Evolutionary conservation across 352 stramenopile genomes (phyloP).

Genomic region (Plasmopara viticola): DNA sequence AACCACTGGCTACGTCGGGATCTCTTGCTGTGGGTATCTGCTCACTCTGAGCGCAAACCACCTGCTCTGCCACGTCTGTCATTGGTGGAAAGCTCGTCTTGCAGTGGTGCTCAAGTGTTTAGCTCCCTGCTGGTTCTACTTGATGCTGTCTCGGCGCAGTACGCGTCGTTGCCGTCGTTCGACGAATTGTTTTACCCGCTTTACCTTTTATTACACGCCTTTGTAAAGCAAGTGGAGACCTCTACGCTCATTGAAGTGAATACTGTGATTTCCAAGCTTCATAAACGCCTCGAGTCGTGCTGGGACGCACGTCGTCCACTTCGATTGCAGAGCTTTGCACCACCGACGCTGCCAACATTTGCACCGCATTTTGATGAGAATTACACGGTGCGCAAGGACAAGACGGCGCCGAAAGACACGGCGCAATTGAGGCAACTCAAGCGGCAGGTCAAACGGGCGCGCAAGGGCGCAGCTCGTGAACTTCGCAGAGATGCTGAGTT

Average conservation of each 20-base stretch:
- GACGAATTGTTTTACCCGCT: slow-evolving; percentile 70
- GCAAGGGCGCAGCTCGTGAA: slow-evolving; percentile 93
- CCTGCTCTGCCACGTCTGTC: slow-evolving; percentile 33
- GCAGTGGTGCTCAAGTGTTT: slow-evolving; percentile 39
- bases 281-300: slow-evolving; percentile 37
- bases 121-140: slow-evolving; percentile 41
- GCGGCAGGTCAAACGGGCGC: slow-evolving; percentile 94
- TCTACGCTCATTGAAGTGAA: slow-evolving; percentile 25
- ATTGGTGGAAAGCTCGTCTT: slow-evolving; percentile 36
- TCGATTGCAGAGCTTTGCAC: slow-evolving; percentile 70
- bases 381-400: slow-evolving; percentile 90
- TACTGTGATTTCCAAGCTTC: slow-evolving; percentile 38
- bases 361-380: slow-evolving; percentile 88
- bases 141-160: slow-evolving; percentile 41
- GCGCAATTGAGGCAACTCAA: slow-evolving; percentile 88
- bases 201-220: slow-evolving; percentile 59
- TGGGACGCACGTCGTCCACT: slow-evolving; percentile 51
- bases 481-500: slow-evolving; percentile 92
- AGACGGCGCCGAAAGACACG: slow-evolving; percentile 70
- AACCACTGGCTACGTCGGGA: slow-evolving; percentile 46
- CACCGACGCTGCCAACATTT: slow-evolving; percentile 68
- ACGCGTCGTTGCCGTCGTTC: slow-evolving; percentile 59
- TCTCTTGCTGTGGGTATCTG: slow-evolving; percentile 35
- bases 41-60: slow-evolving; percentile 13
- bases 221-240: slow-evolving; percentile 38